Evolutionary conservation across 2,329 filamentous ascomycete species (phyloP).

Genomic region (Rutstroemia sp.): DNA sequence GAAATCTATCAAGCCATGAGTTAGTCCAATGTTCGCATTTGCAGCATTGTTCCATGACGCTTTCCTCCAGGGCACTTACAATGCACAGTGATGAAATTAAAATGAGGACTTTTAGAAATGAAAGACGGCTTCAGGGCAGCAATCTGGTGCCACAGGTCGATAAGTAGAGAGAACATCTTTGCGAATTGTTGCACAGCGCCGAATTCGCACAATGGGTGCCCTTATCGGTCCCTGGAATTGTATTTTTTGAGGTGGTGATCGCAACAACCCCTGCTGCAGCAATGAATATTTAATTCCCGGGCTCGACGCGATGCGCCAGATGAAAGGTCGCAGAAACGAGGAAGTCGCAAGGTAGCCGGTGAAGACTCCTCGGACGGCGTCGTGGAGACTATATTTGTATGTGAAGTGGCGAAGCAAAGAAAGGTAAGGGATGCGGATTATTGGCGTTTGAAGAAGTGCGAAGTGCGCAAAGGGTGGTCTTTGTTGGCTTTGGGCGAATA

Average conservation of each 20-base stretch:
- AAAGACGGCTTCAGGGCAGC: slow-evolving; percentile 48
- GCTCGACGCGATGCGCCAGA: slow-evolving; percentile 4
- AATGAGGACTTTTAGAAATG: slow-evolving; percentile 53
- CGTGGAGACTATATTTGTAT: background rate
- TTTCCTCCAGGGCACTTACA: slow-evolving; percentile 44
- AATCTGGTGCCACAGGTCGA: slow-evolving; percentile 34
- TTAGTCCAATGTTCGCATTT: background rate
- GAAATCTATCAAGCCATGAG: slow-evolving; percentile 45
- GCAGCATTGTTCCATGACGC: background rate
- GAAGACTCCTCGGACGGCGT: slow-evolving; percentile 1
- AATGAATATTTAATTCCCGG: background rate
- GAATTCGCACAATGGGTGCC: background rate
- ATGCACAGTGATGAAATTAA: slow-evolving; percentile 77
- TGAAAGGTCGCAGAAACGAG: background rate
- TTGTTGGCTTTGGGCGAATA: background rate
- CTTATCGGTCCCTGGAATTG: background rate
- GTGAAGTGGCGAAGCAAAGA: slow-evolving; percentile 3
- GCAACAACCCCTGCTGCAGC: background rate
- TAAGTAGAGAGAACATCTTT: slow-evolving; percentile 22
- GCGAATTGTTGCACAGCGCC: background rate
- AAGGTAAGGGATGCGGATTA: background rate
- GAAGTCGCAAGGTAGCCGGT: slow-evolving; percentile 5
- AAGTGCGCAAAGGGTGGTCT: background rate
- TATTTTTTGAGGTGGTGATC: background rate
- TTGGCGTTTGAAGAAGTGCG: background rate